Base-by-base conservation (phyloP, 768 basidiomycete species). In the Tubosaeta brunneosetosa region DNA sequence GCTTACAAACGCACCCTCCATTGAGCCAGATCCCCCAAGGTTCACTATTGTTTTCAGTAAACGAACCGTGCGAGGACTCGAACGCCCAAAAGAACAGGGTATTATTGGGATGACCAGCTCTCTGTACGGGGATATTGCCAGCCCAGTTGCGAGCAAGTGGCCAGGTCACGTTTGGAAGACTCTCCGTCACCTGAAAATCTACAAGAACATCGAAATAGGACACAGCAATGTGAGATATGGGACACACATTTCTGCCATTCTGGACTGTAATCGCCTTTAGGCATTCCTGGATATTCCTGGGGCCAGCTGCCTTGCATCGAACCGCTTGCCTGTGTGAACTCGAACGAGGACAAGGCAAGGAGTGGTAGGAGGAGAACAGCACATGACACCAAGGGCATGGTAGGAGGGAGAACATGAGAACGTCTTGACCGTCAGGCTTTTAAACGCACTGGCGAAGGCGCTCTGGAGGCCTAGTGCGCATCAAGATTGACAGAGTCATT, bases 21-120 rank as follows among this genome's bases (percentile, higher is more conserved):
- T 86, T 86, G n/a, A 88, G 65, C 85, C 85, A 88, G 40, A 88
- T 82, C 3, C 78, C 78, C 86, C 86, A 87, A 3, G 86, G 86
- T 17, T 82, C 72, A 13, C 66, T 55, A 16, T 63, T 62, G 29
- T 43, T 8, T 50, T 61, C 67, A 9, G 81, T 85, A 47, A 88
- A 68, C 2, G 85, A 85, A 7, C 81, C 83, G 3, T 71, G 61
- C 0, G 70, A 66, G 43, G 78, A 79, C 57, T 86, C 84, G 53
- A 82, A 80, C 5, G 75, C 84, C 70, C 78, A 75, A 59, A 86
- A 85, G 68, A 85, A 86, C 2, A 86, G 65, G 0, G 84, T 86
- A 55, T 85, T 67, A 49, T 85, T 84, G 0, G 81, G 81, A 63
- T 84, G 83, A n/a, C 72, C 77, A 0, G 68, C 61, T 46, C 84